These are phyloP conservation scores for Zygoascus bituminiphila DNA, from an alignment of 805 yeast genomes.

Conservation along the genomic window DNA sequence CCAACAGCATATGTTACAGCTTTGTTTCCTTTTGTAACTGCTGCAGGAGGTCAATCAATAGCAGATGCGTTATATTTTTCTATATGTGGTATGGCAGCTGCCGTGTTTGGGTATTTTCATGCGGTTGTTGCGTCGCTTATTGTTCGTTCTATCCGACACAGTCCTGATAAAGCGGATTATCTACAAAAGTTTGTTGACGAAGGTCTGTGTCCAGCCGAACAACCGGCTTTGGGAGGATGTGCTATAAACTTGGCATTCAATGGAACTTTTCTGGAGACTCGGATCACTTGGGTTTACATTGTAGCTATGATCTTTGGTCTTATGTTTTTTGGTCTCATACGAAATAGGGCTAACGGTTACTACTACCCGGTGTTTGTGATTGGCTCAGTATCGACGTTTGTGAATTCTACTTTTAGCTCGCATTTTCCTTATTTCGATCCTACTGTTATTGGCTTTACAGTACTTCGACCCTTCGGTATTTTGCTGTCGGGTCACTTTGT, in stretches of 20 bases:
- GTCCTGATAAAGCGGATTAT: conserved; percentile 12
- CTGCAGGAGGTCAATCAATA: conserved; percentile 23
- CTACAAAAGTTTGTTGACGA: conserved; percentile 7
- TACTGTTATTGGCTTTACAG: conserved; percentile 19
- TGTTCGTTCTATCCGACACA: conserved; percentile 14
- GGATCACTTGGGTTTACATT: conserved; percentile 18
- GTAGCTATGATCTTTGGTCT: conserved; percentile 20
- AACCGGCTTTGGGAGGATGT: conserved; percentile 13
- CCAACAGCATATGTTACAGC: conserved; percentile 20
- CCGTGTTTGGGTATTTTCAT: conserved; percentile 11
- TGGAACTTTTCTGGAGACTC: conserved; percentile 20
- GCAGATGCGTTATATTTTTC: conserved; percentile 14
- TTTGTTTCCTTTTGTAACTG: conserved; percentile 21
- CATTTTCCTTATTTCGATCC: conserved; percentile 23
- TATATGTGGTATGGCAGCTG: conserved; percentile 11
- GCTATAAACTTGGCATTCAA: conserved; percentile 13
- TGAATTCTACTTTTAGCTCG: conserved; percentile 10
- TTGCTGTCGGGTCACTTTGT: conserved; percentile 9
- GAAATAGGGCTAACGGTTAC: conserved; percentile 14
- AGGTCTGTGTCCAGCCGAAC: conserved; percentile 18
- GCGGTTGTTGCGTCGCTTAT: conserved; percentile 21
- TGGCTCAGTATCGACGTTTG: conserved; percentile 17
- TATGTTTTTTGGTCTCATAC: conserved; percentile 15
- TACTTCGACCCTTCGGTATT: conserved; percentile 1
- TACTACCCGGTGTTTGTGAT: conserved; percentile 19